Evolutionary conservation across 2,329 filamentous ascomycete species (phyloP), one percentile per base, ranked within the genome.

Genomic region (Talaromyces amestolkiae): DNA sequence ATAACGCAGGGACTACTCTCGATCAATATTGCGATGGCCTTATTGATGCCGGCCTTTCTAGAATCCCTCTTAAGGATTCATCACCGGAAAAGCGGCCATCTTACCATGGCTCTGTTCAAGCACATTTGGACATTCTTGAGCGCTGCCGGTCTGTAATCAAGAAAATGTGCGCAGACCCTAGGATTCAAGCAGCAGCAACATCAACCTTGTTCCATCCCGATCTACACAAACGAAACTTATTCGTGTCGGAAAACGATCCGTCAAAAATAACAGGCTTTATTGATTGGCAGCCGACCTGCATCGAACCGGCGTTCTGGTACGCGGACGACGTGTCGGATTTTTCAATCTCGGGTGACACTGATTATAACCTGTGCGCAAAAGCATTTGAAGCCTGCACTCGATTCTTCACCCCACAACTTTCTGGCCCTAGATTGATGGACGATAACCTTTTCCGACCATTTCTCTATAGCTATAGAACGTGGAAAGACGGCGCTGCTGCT

Each of bases 141-240:
- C 11, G 67, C 27, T 69, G 71, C 65, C 72, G 72, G 31, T 54
- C 66, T 53, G 68, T 78, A 9, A 66, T 80, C 4, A 71, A 72
- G 35, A 56, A 69, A 63, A 72, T 80, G 61, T 68, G 68, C n/a
- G 41, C 68, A 47, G 67, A 74, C 67, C 62, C 70, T 65, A 58
- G 60, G 4, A 73, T 80, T 19, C 64, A 70, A 59, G 58, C 73
- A 37, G 69, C 70, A 56, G 69, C 75, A 67, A 65, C 43, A 33
- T 76, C 75, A 39, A 70, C 74, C 3, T 67, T 81, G 2, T 75
- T 78, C 61, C 78, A 81, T 64, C 74, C 76, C 15, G 78, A 81
- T 69, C 66, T 81, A 45, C 73, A 80, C 67, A 77, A 75, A 71
- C 71, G 76, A 65, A 82, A 81, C 68, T 78, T 81, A 27, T 81